Evolutionary conservation across 2,329 filamentous ascomycete genomes (phyloP).

Genomic region (Ceratocystis harringtonii): DNA sequence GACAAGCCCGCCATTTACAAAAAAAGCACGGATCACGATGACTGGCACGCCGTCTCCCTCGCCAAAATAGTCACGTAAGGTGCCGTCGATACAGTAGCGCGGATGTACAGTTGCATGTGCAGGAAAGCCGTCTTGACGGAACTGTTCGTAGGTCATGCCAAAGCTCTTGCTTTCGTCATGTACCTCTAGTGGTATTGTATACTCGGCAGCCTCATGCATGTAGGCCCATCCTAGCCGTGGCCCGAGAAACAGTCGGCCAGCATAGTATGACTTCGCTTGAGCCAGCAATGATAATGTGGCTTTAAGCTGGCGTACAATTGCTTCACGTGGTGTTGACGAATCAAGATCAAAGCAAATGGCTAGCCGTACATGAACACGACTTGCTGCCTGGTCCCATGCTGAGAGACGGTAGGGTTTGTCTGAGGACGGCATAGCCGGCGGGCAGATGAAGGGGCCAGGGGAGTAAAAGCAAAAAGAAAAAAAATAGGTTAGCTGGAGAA

Average conservation of each 20-base stretch:
- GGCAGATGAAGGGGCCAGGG: not conserved
- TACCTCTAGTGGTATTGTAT: conserved; percentile 20
- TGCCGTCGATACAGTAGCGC: conserved; percentile 18
- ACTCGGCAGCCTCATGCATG: conserved; percentile 17
- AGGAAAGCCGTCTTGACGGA: conserved; percentile 22
- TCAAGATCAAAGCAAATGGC: conserved; percentile 21
- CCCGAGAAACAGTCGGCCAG: conserved; percentile 21
- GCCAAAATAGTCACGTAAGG: not conserved
- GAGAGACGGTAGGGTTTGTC: conserved; percentile 16
- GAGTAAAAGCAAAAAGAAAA: not conserved
- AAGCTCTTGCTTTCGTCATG: conserved; percentile 19
- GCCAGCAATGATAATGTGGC: conserved; percentile 19
- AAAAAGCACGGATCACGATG: conserved; percentile 26
- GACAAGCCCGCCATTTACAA: conserved; percentile 28
- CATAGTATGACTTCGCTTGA: conserved; percentile 21
- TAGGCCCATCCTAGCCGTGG: conserved; percentile 18
- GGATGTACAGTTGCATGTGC: conserved; percentile 23
- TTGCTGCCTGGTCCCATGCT: conserved; percentile 18
- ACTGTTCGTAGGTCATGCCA: conserved; percentile 21
- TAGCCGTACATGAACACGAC: conserved; percentile 17
- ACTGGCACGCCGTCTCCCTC: conserved; percentile 24
- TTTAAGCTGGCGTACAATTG: conserved; percentile 17
- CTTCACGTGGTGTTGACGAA: conserved; percentile 10
- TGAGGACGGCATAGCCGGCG: not conserved
- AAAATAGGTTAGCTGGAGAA: too few species aligned